Evolutionary conservation across 208 protist genomes (phyloP), one percentile per base, ranked within the genome.

Genomic region (Wallacemonas rigidus): DNA sequence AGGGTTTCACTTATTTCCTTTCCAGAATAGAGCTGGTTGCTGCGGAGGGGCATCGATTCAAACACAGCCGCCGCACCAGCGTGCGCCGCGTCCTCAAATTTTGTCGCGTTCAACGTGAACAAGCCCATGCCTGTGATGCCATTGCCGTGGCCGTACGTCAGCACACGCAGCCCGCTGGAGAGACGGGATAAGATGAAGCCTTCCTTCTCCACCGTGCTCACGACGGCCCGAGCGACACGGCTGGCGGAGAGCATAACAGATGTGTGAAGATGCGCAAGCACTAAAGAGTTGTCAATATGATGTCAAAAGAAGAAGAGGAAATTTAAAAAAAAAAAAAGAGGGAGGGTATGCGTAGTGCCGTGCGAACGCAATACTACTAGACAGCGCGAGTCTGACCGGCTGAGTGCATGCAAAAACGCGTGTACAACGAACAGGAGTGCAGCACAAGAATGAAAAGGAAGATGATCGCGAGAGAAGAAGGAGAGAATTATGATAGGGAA

Each of bases 121-220:
- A 97, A 70, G 26, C 91, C 93, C 81, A 97, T 89, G 38, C 88
- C 86, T 26, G 88, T 94, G 77, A 94, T 89, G 56, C 90, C 88
- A 60, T 82, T 88, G 48, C 85, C 82, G 53, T 97, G 90, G 51
- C 92, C 87, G 75, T 82, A 94, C 43, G 91, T 96, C 39, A 96
- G 74, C 47, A 97, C 87, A 36, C 91, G 91, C 53, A 97, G 71
- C 36, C 93, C 93, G 47, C 80, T 95, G 35, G 73, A 78, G 3
- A 97, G 80, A 12, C 81, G 87, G 0, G 92, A 95, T 38, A 92
- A 71, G 2, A 69, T 81, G 71, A 93, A 94, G 69, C 85, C 86
- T 41, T 94, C 91, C 39, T 90, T 89, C 41, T 8, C 74, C 26
- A 83, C 36, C 1, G 85, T 94, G 14, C 76, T 61, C 2, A 85